phyloP scores from a whole-genome alignment of 2,329 filamentous ascomycete genomes.

The Aspergillus versicolor region DNA sequence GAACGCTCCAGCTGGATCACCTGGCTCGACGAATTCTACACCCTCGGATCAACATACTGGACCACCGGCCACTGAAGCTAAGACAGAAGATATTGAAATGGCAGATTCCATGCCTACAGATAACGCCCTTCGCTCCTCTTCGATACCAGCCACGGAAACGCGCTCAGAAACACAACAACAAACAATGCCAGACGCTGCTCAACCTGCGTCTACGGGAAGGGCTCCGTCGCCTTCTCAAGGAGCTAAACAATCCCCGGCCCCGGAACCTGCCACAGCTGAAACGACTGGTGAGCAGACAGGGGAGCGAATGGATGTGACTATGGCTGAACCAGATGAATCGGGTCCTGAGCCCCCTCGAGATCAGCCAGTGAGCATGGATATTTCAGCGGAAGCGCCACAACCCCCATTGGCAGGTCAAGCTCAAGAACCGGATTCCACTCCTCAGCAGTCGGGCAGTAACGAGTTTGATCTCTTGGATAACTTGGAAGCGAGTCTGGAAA shows the following conservation, averaged over 20 bases:
- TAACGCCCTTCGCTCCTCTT: not conserved
- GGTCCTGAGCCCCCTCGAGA: not conserved
- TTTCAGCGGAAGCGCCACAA: not conserved
- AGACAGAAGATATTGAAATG: conserved; percentile 20
- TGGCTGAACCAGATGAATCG: conserved; percentile 9
- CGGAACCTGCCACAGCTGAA: not conserved
- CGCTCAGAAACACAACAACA: conserved; percentile 3
- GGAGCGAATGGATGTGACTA: conserved; percentile 11
- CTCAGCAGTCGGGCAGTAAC: conserved; percentile 19
- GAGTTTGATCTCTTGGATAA: conserved; percentile 50
- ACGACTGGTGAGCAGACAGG: conserved; percentile 7
- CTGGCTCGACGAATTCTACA: not conserved
- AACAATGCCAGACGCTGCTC: not conserved
- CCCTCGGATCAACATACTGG: not conserved
- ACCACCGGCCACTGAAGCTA: not conserved
- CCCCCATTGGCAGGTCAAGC: not conserved
- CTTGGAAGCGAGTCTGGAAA: conserved; percentile 44
- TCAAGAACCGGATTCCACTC: conserved; percentile 7
- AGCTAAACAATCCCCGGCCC: not conserved
- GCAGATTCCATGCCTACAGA: conserved; percentile 11
- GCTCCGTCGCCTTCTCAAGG: conserved; percentile 6
- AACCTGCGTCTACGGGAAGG: not conserved
- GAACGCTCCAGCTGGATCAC: not conserved
- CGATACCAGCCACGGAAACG: not conserved
- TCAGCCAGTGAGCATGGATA: conserved; percentile 11